Evolutionary conservation across 2,329 filamentous ascomycete species (phyloP), one percentile per base, ranked within the genome.

Genomic region (Beauveria medogensis): DNA sequence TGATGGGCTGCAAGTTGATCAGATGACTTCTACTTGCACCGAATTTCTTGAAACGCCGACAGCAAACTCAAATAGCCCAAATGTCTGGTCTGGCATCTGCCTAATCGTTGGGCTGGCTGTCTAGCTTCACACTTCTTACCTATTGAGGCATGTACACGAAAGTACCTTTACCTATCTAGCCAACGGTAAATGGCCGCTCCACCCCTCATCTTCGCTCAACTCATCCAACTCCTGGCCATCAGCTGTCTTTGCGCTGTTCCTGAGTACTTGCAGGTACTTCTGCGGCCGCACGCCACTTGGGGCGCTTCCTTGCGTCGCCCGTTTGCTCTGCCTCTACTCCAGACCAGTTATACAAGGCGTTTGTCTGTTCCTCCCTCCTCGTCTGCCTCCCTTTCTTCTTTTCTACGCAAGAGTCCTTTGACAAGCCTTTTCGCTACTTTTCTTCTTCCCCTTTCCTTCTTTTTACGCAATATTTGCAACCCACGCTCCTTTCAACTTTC

Each of bases 161-260:
- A 37, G 34, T 37, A 37, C 34, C 34, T 37, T 34, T 34, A 7
- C 7, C 48, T 6, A 20, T 28, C 47, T 10, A 4, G 4, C 9
- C 5, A 4, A 26, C 55, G n/a, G 44, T 30, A 46, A 53, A 43
- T 34, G 46, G 55, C 34, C 34, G 16, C 34, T 16, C 34, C 34
- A 16, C 34, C 34, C 12, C 55, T 37, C 37, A 52, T 59, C 56
- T 59, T 48, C 56, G 48, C 47, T 59, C 47, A 59, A 46, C 56
- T 59, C 47, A 26, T 37, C 44, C 55, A 26, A 22, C 51, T 53
- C 16, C 51, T 41, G n/a, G 34, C 37, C 12, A n/a, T 44, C 22
- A 12, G 8, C 43, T 30, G 24, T 24, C 34, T n/a, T 24, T 50
- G 12, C 20, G 12, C 20, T 40, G 14, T 7, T 8, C 20, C 44